Base-by-base conservation (phyloP, 108 stramenopile species). In the Pelagomonas calceolata region DNA sequence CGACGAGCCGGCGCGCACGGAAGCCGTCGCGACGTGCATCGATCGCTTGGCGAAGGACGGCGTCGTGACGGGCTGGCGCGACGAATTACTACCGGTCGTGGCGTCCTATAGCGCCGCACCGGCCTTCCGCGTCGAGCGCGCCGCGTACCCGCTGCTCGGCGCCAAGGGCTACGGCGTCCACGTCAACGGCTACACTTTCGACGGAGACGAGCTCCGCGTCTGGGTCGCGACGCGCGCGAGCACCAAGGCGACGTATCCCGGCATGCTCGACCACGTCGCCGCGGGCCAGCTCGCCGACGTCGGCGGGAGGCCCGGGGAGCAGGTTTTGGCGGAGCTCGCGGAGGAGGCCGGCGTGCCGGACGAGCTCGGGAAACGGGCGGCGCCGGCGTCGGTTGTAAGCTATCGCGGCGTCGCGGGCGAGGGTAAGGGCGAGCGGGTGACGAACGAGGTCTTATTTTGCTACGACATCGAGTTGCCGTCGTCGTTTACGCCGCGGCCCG, bases 261-360 rank as follows among this genome's bases (percentile, higher is more conserved):
- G 89, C 32, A 88, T 87, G 85, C 75, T 92, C 68, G 94, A 95
- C 84, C 94, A 95, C 68, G 80, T 95, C 66, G 92, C 89, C 12
- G 94, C 94, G 16, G 94, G 94, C 17, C 91, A 90, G 30, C 67
- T 91, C 18, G 69, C 80, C n/a, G n/a, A n/a, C n/a, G n/a, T n/a
- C n/a, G n/a, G n/a, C n/a, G n/a, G n/a, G n/a, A n/a, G n/a, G n/a
- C 70, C 89, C 18, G 78, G 90, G 72, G 94, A 93, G 44, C 91
- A 92, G 80, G 90, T 90, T 14, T 68, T 92, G 32, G 91, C 92
- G 76, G 94, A 95, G 79, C 92, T 90, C 67, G 77, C 70, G 33
- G 94, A 95, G 72, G 94, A 95, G 74, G 91, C 91, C 30, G 90
- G 88, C 0, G 88, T 92, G 36, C 87, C 89, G 15, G 73, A 76